These are phyloP conservation scores for Salix caprea DNA, from an alignment of 345 rosid species.

Conservation along the genomic window DNA sequence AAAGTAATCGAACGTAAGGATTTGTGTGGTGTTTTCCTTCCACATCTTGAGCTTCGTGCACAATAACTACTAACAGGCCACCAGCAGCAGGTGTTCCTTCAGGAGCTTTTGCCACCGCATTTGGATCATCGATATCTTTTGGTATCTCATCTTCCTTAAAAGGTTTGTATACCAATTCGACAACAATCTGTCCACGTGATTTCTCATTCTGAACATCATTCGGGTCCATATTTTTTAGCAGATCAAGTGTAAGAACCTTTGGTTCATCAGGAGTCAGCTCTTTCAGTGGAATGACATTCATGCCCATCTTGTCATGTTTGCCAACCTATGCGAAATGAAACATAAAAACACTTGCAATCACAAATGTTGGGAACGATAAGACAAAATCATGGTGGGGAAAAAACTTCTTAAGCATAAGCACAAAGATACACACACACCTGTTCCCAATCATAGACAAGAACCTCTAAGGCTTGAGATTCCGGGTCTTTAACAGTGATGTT, in stretches of 20 bases:
- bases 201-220: slow-evolving; percentile 59
- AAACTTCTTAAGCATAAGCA: neutral
- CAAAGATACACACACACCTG: slow-evolving; percentile 40
- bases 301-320: slow-evolving; percentile 93
- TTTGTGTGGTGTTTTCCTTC: slow-evolving; percentile 96
- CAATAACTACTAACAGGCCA: slow-evolving; percentile 70
- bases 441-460: slow-evolving; percentile 85
- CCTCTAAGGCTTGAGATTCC: slow-evolving; percentile 57
- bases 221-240: slow-evolving; percentile 64
- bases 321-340: slow-evolving; percentile 47
- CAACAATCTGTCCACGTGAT: slow-evolving; percentile 64
- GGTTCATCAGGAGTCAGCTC: slow-evolving; percentile 68
- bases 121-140: slow-evolving; percentile 43
- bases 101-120: slow-evolving; percentile 61
- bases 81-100: slow-evolving; percentile 85
- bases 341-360: neutral
- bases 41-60: slow-evolving; percentile 83
- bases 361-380: neutral
- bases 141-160: slow-evolving; percentile 58
- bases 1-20: slow-evolving; percentile 62
- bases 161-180: slow-evolving; percentile 72
- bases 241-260: slow-evolving; percentile 59
- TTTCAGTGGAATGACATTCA: slow-evolving; percentile 70
- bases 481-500: slow-evolving; percentile 74
- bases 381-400: neutral